Evolutionary conservation across 129 eudicot species (phyloP).

Genomic region (Pseudognaphalium luteoalbum): DNA sequence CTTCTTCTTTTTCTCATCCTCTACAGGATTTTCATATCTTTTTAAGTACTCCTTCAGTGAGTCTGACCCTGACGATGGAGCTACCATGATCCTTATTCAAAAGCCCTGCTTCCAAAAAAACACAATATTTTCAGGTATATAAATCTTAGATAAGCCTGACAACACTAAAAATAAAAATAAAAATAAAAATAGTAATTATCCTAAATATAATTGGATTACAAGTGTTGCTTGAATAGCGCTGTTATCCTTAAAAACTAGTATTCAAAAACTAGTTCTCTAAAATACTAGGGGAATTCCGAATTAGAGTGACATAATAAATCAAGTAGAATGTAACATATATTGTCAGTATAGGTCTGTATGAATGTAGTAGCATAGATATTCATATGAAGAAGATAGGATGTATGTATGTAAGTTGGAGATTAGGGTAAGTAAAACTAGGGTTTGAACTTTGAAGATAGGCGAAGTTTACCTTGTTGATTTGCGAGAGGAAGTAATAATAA

Average conservation of each 20-base stretch:
- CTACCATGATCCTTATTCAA: slow-evolving; percentile 46
- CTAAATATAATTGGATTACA: too few species aligned
- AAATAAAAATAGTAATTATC: too few species aligned
- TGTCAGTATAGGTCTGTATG: not conserved
- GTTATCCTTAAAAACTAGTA: too few species aligned
- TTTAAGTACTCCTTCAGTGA: slow-evolving; percentile 88
- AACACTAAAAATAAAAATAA: not conserved
- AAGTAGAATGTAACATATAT: not conserved
- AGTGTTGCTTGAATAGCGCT: not conserved
- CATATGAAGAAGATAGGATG: too few species aligned
- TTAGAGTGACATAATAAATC: not conserved
- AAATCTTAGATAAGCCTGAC: not conserved
- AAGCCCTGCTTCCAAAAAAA: slow-evolving; percentile 12
- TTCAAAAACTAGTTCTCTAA: not conserved
- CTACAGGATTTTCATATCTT: slow-evolving; percentile 60
- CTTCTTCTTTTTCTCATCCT: slow-evolving; percentile 58
- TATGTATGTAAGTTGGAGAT: too few species aligned
- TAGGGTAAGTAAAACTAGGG: too few species aligned
- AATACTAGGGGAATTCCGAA: not conserved
- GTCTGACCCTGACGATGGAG: slow-evolving; percentile 51
- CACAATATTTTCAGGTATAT: not conserved
- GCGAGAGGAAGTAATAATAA: too few species aligned
- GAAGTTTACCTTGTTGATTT: too few species aligned
- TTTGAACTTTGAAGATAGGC: too few species aligned
- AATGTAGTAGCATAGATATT: too few species aligned